Evolutionary conservation across 2,329 filamentous ascomycete species (phyloP).

Genomic region (Fusarium sp.): DNA sequence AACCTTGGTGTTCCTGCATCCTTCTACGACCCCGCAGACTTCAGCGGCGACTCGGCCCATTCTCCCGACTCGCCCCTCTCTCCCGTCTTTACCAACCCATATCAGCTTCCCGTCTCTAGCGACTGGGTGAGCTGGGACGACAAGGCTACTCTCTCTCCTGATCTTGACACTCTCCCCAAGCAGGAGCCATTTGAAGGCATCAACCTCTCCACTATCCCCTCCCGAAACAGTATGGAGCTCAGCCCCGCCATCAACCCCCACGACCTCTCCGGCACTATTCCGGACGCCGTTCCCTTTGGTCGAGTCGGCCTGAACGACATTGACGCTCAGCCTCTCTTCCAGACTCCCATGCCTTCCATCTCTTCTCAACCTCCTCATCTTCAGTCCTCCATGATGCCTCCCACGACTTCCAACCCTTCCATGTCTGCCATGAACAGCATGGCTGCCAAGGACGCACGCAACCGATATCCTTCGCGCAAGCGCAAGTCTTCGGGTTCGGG

Average conservation of each 20-base stretch:
- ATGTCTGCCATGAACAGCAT: constrained; percentile 31
- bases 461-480: constrained; percentile 47
- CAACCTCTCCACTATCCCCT: constrained; percentile 43
- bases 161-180: constrained; percentile 44
- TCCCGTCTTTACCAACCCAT: constrained; percentile 44
- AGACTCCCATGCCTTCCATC: constrained; percentile 45
- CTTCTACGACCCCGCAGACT: constrained; percentile 46
- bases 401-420: constrained; percentile 29
- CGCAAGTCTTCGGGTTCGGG: constrained; percentile 50
- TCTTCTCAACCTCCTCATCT: constrained; percentile 42
- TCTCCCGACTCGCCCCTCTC: constrained; percentile 46
- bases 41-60: constrained; percentile 45
- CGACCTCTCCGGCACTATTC: constrained; percentile 43
- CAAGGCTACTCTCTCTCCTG: constrained; percentile 45
- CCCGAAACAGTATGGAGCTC: constrained; percentile 45
- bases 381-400: constrained; percentile 39
- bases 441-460: constrained; percentile 36
- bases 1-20: constrained; percentile 37
- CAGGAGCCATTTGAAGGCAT: constrained; percentile 46
- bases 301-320: constrained; percentile 46
- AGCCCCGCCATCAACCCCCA: constrained; percentile 46
- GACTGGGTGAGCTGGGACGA: constrained; percentile 47
- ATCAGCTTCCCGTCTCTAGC: constrained; percentile 45
- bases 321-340: constrained; percentile 45
- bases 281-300: constrained; percentile 44